Percentiles rank a stretch among this genome's conserved stretches.
Evolutionary conservation across 1,284 basidiomycete species (phyloP).

Genomic region (Xanthoconium separans): DNA sequence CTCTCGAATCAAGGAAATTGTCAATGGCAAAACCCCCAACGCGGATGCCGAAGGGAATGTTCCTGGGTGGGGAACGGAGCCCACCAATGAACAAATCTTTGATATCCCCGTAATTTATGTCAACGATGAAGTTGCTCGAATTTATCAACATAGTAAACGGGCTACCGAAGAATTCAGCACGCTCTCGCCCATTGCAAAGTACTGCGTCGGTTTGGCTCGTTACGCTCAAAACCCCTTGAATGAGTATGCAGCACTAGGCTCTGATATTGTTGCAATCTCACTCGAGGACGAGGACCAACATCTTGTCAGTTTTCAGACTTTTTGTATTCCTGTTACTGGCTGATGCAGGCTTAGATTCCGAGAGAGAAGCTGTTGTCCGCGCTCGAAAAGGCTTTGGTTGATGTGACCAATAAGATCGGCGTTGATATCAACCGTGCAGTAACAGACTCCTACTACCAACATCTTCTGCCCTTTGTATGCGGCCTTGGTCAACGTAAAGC

Average conservation of each 20-base stretch:
- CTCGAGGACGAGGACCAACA: conserved; percentile 88
- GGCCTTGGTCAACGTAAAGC: conserved; percentile 97
- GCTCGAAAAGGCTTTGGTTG: conserved; percentile 87
- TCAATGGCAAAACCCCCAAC: conserved; percentile 31
- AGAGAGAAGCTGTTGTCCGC: conserved; percentile 80
- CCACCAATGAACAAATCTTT: conserved; percentile 43
- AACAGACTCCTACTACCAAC: conserved; percentile 83
- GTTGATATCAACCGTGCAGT: conserved; percentile 95
- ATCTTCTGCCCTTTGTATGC: conserved; percentile 87
- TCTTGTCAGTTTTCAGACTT: conserved; percentile 53
- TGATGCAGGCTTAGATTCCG: conserved; percentile 57
- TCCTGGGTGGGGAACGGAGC: conserved; percentile 35
- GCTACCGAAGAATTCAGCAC: conserved; percentile 86
- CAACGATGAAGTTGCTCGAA: conserved; percentile 89
- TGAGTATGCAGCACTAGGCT: conserved; percentile 86
- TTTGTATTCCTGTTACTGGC: background rate
- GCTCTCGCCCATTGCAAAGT: conserved; percentile 81
- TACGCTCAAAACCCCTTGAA: conserved; percentile 94
- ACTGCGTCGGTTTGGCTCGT: conserved; percentile 92
- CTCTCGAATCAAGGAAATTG: conserved; percentile 58
- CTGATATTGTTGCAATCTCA: conserved; percentile 77
- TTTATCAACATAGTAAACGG: conserved; percentile 91
- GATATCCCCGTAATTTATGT: conserved; percentile 81
- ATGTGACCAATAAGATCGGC: conserved; percentile 88
- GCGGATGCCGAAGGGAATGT: conserved; percentile 28